Evolutionary conservation across 169 alveolate genomes (phyloP), one percentile per base, ranked within the genome.

Genomic region (Plasmodium relictum): DNA sequence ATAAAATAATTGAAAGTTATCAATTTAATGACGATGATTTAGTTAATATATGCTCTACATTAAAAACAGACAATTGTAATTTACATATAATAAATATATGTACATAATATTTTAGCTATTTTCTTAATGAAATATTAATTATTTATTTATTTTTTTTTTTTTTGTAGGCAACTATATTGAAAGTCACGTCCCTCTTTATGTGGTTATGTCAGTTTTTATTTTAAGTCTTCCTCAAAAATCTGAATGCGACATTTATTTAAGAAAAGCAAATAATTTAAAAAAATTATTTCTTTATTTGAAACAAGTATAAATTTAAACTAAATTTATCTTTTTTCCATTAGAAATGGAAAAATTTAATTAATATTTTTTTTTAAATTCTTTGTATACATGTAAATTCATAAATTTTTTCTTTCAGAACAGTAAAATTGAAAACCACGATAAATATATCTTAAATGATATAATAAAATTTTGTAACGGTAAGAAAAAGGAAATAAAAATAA

Each of bases 351-450:
- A 2, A 14, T 48, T 48, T 48, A 10, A 14, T 48, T 48, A 48
- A 48, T 2, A 22, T 39, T 24, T 56, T 56, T 44, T 44, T 18
- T 0, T 42, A 26, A 41, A 31, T 31, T 31, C 39, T 31, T 31
- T 31, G 39, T 31, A 31, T 12, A 10, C 59, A 2, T 12, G 4
- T 24, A 3, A n/a, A 18, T 52, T 73, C 41, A 18, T 73, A n/a
- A n/a, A n/a, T 62, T 63, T 45, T 58, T 31, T 59, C 42, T 44
- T 44, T 20, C 90, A 80, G 90, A 85, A 62, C 44, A 85, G 92
- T 74, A 85, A 85, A 85, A 65, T 85, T 14, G 92, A 85, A 37
- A 85, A 85, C 50, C 92, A 85, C n/a, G 92, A 85, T 39, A 68
- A 85, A 9, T 85, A 59, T 37, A 85, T 85, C 6, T 50, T 85